A percentile compares a stretch with the other conserved stretches of the same genome.
These are phyloP conservation scores for Basipetospora chlamydospora DNA, from an alignment of 2,329 filamentous ascomycete genomes.

Conservation along the genomic window DNA sequence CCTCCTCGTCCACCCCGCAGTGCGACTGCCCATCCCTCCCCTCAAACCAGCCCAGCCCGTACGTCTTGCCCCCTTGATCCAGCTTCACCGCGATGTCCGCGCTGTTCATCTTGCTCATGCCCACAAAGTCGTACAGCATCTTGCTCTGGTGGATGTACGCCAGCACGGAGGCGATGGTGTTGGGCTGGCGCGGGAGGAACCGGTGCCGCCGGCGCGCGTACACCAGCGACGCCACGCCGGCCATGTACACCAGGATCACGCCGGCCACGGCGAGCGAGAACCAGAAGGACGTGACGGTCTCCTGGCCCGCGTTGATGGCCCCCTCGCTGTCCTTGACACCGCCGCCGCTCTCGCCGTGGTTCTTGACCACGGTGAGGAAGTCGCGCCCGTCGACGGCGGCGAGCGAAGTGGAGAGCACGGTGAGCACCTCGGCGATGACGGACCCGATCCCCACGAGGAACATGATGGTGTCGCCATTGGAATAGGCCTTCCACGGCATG, in stretches of 20 bases:
- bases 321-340: conserved; percentile 4
- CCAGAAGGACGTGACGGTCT: conserved; percentile 51
- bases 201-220: conserved; percentile 49
- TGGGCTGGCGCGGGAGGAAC: conserved; percentile 65
- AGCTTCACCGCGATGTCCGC: conserved; percentile 47
- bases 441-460: conserved; percentile 56
- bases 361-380: conserved; percentile 26
- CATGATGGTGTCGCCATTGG: conserved; percentile 51
- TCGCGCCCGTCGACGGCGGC: conserved; percentile 48
- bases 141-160: conserved; percentile 69
- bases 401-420: conserved; percentile 52
- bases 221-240: conserved; percentile 41
- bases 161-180: conserved; percentile 61
- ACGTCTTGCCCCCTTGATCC: conserved; percentile 46
- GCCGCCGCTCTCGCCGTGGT: no score
- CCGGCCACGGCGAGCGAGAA: conserved; percentile 46
- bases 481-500: conserved; percentile 44
- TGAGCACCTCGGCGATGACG: conserved; percentile 59
- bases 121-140: conserved; percentile 65
- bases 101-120: conserved; percentile 48
- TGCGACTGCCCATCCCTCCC: conserved; percentile 61
- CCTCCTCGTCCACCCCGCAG: conserved; percentile 66
- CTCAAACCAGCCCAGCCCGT: conserved; percentile 63
- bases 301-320: conserved; percentile 35
- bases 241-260: conserved; percentile 52